Percentiles rank a stretch among this genome's conserved stretches.
These are phyloP conservation scores for Trichoderma arundinaceum DNA, from an alignment of 2,329 filamentous ascomycete species.

Conservation along the genomic window DNA sequence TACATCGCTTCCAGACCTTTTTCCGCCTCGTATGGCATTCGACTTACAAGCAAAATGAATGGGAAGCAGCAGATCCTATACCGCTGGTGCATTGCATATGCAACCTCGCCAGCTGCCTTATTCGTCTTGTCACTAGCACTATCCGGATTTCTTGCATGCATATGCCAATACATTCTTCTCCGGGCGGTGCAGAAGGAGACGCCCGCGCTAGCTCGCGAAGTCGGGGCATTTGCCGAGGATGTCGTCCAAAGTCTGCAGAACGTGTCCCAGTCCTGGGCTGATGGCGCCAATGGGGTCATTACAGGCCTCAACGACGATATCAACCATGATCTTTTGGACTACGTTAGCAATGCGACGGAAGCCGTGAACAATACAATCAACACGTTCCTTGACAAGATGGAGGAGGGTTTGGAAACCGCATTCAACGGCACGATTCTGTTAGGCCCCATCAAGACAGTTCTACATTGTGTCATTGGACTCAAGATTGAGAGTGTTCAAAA, in stretches of 20 bases:
- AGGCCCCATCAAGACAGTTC: slow-evolving; percentile 76
- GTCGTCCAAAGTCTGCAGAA: slow-evolving; percentile 75
- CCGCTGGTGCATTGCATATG: slow-evolving; percentile 85
- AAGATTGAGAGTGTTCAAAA: slow-evolving; percentile 86
- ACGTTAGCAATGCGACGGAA: slow-evolving; percentile 81
- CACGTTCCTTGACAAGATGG: slow-evolving; percentile 78
- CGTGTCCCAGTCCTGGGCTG: slow-evolving; percentile 77
- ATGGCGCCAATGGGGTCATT: slow-evolving; percentile 76
- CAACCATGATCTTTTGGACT: slow-evolving; percentile 84
- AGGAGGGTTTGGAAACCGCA: slow-evolving; percentile 71
- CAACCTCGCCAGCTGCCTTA: slow-evolving; percentile 82
- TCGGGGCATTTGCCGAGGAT: slow-evolving; percentile 78
- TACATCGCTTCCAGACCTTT: slow-evolving; percentile 85
- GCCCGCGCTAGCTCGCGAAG: slow-evolving; percentile 73
- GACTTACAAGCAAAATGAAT: slow-evolving; percentile 68
- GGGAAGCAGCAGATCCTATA: slow-evolving; percentile 71
- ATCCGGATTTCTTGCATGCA: slow-evolving; percentile 80
- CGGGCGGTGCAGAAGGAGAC: slow-evolving; percentile 74
- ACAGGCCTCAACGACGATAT: slow-evolving; percentile 73
- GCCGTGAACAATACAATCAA: slow-evolving; percentile 88
- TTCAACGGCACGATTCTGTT: slow-evolving; percentile 85
- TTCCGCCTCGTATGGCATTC: slow-evolving; percentile 74
- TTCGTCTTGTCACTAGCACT: slow-evolving; percentile 83
- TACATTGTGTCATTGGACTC: slow-evolving; percentile 85
- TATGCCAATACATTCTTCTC: slow-evolving; percentile 83